phyloP scores from a whole-genome alignment of 306 rosid species.

The Cucumis cinereus region DNA sequence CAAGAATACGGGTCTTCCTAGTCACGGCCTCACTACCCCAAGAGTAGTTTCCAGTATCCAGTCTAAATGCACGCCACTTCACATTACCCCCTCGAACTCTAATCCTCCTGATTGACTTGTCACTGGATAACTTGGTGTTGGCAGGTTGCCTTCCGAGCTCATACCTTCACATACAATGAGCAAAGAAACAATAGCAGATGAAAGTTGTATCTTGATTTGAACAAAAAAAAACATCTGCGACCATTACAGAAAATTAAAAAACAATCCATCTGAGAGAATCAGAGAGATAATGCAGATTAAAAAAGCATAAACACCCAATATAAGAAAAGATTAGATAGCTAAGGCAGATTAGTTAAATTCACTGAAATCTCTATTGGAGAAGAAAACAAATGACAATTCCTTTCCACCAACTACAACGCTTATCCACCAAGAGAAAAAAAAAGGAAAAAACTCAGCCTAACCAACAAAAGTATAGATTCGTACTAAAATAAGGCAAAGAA shows the following conservation, averaged over 20 bases:
- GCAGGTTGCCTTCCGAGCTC: constrained; percentile 4
- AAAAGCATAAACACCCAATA: background rate
- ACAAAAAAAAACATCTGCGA: background rate
- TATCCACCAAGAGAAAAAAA: too few relatives aligned
- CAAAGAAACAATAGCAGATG: background rate
- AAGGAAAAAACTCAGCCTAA: background rate
- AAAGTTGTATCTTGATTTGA: background rate
- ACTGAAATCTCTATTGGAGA: background rate
- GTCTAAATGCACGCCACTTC: constrained; percentile 6
- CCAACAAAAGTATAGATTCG: background rate
- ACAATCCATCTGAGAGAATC: background rate
- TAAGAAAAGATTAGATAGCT: background rate
- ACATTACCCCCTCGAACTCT: constrained; percentile 5
- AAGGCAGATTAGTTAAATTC: background rate
- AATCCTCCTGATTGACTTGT: background rate
- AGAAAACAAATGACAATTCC: background rate
- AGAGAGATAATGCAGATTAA: background rate
- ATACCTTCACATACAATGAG: background rate
- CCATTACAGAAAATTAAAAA: background rate
- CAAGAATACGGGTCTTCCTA: constrained; percentile 1
- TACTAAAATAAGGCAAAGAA: background rate
- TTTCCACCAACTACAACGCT: background rate
- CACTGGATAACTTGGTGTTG: constrained; percentile 8
- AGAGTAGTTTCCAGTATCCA: background rate
- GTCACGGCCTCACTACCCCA: constrained; percentile 9